A percentile compares a stretch with the other conserved stretches of the same genome.
Evolutionary conservation across 371 early-diverging fungal species (phyloP).

Genomic region (Mortierella sp.): DNA sequence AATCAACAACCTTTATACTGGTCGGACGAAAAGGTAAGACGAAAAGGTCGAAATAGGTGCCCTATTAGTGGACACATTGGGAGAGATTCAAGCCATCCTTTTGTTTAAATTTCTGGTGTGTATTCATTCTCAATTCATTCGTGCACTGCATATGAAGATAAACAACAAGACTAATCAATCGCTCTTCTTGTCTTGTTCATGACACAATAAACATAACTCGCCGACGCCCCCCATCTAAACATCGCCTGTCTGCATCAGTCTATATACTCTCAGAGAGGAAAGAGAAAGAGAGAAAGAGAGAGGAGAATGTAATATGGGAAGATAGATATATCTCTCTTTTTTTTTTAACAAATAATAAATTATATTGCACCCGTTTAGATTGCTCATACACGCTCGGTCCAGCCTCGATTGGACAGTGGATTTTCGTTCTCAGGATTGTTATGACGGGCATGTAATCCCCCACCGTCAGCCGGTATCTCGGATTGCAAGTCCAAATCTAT

Average conservation of each 20-base stretch:
- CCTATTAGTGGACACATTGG: background rate
- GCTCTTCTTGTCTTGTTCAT: background rate
- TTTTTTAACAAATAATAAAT: background rate
- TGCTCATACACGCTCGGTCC: conserved; percentile 17
- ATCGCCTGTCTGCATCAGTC: background rate
- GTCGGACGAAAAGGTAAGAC: background rate
- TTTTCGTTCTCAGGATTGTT: conserved; percentile 20
- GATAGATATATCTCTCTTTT: background rate
- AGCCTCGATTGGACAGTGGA: background rate
- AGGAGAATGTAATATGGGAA: background rate
- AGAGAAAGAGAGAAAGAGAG: too few relatives aligned
- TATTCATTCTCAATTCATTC: conserved; percentile 26
- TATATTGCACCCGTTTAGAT: background rate
- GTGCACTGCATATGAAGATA: background rate
- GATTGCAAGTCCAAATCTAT: background rate
- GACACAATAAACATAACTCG: background rate
- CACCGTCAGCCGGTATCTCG: conserved; percentile 4
- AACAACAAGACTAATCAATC: conserved; percentile 10
- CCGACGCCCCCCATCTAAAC: conserved; percentile 2
- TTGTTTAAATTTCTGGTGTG: conserved; percentile 22
- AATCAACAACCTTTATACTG: background rate
- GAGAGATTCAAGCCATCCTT: background rate
- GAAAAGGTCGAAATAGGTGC: conserved; percentile 1
- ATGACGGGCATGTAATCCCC: background rate
- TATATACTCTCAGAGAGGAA: too few relatives aligned